These are phyloP conservation scores for Vanrija humicola DNA, from an alignment of 1,284 basidiomycete genomes.

Conservation along the genomic window DNA sequence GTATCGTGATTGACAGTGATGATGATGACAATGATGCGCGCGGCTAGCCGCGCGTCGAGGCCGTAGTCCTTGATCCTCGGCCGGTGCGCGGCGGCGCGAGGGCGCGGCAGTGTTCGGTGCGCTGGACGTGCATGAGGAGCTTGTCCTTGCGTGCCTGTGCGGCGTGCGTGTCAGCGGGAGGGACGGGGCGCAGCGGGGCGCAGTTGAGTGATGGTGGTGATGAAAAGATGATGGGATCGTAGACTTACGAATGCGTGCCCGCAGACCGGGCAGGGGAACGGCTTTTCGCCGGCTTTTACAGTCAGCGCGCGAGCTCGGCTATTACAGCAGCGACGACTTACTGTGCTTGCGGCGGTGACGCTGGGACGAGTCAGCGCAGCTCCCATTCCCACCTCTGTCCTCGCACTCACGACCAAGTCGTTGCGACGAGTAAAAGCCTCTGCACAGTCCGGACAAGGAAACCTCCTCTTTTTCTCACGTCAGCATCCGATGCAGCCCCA, in stretches of 20 bases:
- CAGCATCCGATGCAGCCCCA: not conserved
- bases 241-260: slow-evolving; percentile 13
- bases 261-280: slow-evolving; percentile 16
- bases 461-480: not conserved
- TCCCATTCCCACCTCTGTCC: not conserved
- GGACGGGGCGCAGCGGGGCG: not conserved
- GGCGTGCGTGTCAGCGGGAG: slow-evolving; percentile 1
- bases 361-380: not conserved
- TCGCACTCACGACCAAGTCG: slow-evolving; percentile 13
- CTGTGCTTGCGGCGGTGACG: slow-evolving; percentile 21
- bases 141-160: slow-evolving; percentile 25
- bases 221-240: not conserved
- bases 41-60: too few relatives aligned
- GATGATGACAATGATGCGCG: too few relatives aligned
- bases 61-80: too few relatives aligned
- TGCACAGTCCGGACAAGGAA: slow-evolving; percentile 16
- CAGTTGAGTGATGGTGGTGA: not conserved
- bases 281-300: slow-evolving; percentile 15
- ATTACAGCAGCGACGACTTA: not conserved
- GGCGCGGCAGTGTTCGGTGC: slow-evolving; percentile 14
- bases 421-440: slow-evolving; percentile 21
- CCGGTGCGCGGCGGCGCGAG: slow-evolving; percentile 10
- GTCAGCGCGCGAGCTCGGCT: not conserved
- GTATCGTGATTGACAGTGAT: too few relatives aligned
- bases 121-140: slow-evolving; percentile 21